These are phyloP conservation scores for Theobroma cacao DNA, from an alignment of 345 rosid species.

Conservation along the genomic window DNA sequence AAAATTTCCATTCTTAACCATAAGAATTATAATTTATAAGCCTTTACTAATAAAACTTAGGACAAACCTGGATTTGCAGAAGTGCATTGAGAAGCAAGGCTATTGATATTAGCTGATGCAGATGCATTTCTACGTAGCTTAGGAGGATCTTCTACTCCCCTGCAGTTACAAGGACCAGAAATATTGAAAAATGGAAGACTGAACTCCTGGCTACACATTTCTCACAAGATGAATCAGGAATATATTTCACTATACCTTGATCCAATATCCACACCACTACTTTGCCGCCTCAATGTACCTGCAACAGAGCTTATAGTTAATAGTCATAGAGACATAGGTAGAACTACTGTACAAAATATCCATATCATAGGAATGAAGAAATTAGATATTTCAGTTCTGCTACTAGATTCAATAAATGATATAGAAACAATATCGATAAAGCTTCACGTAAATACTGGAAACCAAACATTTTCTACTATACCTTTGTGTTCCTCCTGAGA, in stretches of 20 bases:
- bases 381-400: not conserved
- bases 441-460: not conserved
- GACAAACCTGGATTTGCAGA: constrained; percentile 52
- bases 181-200: not conserved
- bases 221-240: not conserved
- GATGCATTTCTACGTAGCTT: constrained; percentile 76
- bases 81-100: constrained; percentile 35
- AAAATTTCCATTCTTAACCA: not conserved
- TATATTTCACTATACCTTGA: constrained; percentile 44
- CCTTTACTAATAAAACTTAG: not conserved
- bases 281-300: constrained; percentile 68
- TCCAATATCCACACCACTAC: constrained; percentile 62
- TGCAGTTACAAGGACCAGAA: constrained; percentile 20
- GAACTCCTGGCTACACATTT: not conserved
- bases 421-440: not conserved
- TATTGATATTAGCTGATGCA: constrained; percentile 60
- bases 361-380: not conserved
- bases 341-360: not conserved
- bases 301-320: constrained; percentile 21
- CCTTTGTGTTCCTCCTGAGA: constrained; percentile 65
- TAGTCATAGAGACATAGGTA: not conserved
- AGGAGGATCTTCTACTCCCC: constrained; percentile 47
- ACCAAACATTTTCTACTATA: constrained; percentile 22
- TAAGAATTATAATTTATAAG: not conserved
- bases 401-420: not conserved